Base-by-base conservation (phyloP, 2,329 filamentous ascomycete genomes). In the Ceratocystis huliohia region DNA sequence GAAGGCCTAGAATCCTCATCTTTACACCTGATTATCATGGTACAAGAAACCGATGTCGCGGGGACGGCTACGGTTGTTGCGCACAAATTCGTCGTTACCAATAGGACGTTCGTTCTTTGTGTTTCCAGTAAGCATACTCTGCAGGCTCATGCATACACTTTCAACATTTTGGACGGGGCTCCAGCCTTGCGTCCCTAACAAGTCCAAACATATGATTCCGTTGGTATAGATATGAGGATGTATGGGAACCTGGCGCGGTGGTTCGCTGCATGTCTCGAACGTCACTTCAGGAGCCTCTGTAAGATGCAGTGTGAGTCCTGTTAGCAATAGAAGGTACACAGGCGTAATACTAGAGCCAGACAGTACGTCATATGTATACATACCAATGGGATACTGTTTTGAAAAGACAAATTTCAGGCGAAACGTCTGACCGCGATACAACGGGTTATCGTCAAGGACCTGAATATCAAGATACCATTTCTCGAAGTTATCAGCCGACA, bases 211-310 rank as follows among this genome's bases (percentile, higher is more conserved):
- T 74, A 99, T 99, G 75, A 97, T 96, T 71, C 94, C 94, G 76
- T 99, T 99, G 71, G 89, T 94, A 79, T 99, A 99, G 76, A 99
- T 89, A 78, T 99, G 94, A 2, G 94, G 94, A 73, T 99, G 94
- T 75, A 96, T 92, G 0, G 94, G 94, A 72, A 99, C 92, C 46
- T 82, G 81, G 57, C 84, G 82, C 41, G 65, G 59, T 22, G 67
- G 61, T 71, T 82, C 79, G 44, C 84, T 75, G 65, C 83, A 78
- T 71, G 85, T 80, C 66, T 90, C 81, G 73, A 99, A 99, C 66
- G 89, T 88, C 70, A 97, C 94, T 80, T 99, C 94, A 28, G 94
- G 94, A 0, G 94, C 88, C 79, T 96, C 93, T 96, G 72, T 59
- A 65, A 44, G 53, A 17, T 62, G 46, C 30, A 41, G 48, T 8